phyloP scores from a whole-genome alignment of 2,329 filamentous ascomycete genomes.

The Coniochaeta sp. region DNA sequence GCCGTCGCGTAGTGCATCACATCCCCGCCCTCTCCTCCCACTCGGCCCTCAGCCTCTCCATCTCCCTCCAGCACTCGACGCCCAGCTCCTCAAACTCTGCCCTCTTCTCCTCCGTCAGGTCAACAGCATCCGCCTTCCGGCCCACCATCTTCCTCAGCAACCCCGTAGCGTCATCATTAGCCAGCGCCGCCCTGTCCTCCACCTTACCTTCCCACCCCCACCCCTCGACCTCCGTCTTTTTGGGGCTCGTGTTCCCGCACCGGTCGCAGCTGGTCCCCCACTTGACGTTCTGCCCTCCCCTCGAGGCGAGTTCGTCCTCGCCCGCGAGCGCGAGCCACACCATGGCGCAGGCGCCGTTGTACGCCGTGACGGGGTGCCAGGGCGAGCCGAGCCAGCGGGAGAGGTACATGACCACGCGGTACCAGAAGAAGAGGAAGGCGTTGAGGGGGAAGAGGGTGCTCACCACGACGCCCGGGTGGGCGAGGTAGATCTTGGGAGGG shows the following conservation, averaged over 20 bases:
- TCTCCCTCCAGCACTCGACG: conserved; percentile 56
- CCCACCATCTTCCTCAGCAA: conserved; percentile 46
- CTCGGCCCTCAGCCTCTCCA: conserved; percentile 62
- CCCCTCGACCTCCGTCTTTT: conserved; percentile 75
- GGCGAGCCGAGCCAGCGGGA: conserved; percentile 74
- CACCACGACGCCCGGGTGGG: conserved; percentile 80
- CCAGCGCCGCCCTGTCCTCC: conserved; percentile 37
- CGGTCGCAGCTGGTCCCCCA: conserved; percentile 74
- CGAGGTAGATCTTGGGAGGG: conserved; percentile 51
- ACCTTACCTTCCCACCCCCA: conserved; percentile 68
- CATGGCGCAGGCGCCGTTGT: conserved; percentile 68
- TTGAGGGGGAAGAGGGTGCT: conserved; percentile 75
- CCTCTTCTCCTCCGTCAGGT: conserved; percentile 54
- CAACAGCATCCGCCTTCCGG: conserved; percentile 49
- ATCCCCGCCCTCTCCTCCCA: conserved; percentile 49
- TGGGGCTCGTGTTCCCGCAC: conserved; percentile 52
- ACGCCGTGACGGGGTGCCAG: conserved; percentile 77
- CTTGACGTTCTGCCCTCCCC: conserved; percentile 55
- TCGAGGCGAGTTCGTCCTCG: conserved; percentile 52
- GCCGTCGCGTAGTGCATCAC: neutral
- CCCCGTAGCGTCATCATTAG: conserved; percentile 31
- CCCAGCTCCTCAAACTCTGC: conserved; percentile 58
- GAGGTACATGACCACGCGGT: conserved; percentile 61
- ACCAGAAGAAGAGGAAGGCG: conserved; percentile 61
- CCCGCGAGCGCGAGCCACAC: conserved; percentile 71